Percentiles rank a stretch among this genome's conserved stretches.
phyloP scores from a whole-genome alignment of 441 rosid genomes.

The Adansonia madagascariensis region DNA sequence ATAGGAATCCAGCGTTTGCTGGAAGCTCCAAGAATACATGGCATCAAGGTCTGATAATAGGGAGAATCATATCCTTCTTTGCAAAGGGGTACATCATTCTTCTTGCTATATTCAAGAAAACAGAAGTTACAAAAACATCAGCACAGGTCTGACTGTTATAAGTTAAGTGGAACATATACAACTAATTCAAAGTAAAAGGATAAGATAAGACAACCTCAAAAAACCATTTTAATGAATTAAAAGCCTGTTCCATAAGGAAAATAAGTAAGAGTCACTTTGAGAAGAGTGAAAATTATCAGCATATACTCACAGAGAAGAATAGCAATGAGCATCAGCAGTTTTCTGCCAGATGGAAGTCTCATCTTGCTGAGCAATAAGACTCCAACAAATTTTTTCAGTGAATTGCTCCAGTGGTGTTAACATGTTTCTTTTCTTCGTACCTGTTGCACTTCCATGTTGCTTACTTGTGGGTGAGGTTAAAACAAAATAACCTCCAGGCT shows the following conservation, averaged over 20 bases:
- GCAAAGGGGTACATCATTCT: constrained; percentile 61
- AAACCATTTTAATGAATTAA: background rate
- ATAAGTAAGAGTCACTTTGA: background rate
- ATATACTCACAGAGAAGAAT: constrained; percentile 66
- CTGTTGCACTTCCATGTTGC: constrained; percentile 52
- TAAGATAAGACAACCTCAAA: background rate
- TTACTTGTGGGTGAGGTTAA: constrained; percentile 74
- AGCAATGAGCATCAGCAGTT: constrained; percentile 66
- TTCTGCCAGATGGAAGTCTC: constrained; percentile 97
- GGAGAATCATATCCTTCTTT: constrained; percentile 59
- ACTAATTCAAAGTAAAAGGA: constrained; percentile 1
- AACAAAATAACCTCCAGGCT: constrained; percentile 94
- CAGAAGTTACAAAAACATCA: constrained; percentile 16
- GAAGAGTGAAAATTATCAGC: constrained; percentile 11
- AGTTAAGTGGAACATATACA: constrained; percentile 4
- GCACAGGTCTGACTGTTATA: background rate
- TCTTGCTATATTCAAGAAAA: constrained; percentile 49
- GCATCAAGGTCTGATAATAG: constrained; percentile 77
- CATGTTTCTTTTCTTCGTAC: constrained; percentile 54
- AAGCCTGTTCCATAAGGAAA: background rate
- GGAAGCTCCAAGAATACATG: constrained; percentile 77
- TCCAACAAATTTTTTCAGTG: constrained; percentile 83
- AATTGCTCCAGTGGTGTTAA: constrained; percentile 59
- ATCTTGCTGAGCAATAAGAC: constrained; percentile 84
- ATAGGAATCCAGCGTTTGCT: constrained; percentile 88